phyloP scores from a whole-genome alignment of 1,284 basidiomycete species.

The Lignosus rhinocerotis region DNA sequence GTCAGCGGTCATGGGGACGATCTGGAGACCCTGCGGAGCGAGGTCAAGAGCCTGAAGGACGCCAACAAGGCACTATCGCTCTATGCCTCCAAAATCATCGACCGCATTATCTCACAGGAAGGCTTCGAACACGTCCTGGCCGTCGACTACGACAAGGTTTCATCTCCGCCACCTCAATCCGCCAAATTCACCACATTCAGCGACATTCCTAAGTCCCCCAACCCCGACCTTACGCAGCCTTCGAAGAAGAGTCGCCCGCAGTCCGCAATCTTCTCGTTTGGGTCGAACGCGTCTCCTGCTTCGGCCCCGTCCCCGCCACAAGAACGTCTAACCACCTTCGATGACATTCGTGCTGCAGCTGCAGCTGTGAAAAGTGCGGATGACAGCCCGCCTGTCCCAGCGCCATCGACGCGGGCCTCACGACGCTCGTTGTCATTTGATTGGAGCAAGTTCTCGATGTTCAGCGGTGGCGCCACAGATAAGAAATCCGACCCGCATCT shows the following conservation, averaged over 20 bases:
- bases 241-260: constrained; percentile 57
- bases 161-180: constrained; percentile 28
- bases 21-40: constrained; percentile 68
- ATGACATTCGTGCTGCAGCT: constrained; percentile 39
- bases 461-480: constrained; percentile 64
- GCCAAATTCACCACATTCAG: constrained; percentile 32
- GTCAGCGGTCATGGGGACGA: constrained; percentile 48
- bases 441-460: constrained; percentile 74
- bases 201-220: constrained; percentile 28
- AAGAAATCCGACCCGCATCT: constrained; percentile 49
- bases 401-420: constrained; percentile 44
- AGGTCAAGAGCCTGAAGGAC: constrained; percentile 90
- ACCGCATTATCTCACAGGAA: constrained; percentile 91
- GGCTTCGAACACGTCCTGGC: constrained; percentile 94
- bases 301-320: constrained; percentile 23
- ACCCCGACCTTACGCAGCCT: constrained; percentile 31
- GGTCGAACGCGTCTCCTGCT: constrained; percentile 25
- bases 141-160: constrained; percentile 74
- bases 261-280: constrained; percentile 51
- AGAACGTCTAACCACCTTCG: constrained; percentile 38
- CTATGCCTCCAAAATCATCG: constrained; percentile 95
- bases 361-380: constrained; percentile 31
- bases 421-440: constrained; percentile 81
- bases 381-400: constrained; percentile 27
- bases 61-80: constrained; percentile 92